Base-by-base conservation (phyloP, 1,284 basidiomycete genomes). In the Sporisorium sorghi region DNA sequence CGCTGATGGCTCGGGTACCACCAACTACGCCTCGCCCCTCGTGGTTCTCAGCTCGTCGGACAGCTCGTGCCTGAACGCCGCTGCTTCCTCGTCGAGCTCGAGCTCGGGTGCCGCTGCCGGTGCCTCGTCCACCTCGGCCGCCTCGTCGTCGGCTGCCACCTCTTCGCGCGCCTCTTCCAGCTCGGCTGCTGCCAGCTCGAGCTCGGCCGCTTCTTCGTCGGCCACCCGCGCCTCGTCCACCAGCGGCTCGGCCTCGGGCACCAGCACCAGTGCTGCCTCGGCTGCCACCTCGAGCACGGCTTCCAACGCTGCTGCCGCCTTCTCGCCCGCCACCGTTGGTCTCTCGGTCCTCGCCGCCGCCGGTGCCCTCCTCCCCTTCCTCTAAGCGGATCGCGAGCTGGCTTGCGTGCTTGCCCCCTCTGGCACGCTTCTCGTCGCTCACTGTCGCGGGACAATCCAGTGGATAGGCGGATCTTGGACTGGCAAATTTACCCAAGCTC, bases 1-100 rank as follows among this genome's bases (percentile, higher is more conserved):
- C 49, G 66, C 68, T 50, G 83, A 85, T 58, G 75, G 61, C 50
- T 71, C 51, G 19, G 84, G 83, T 55, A 39, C 49, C 23, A 53
- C 65, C 63, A 72, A 67, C 72, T 77, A 77, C 59, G 56, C 73
- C 21, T 68, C 64, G 23, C 72, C 57, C 28, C 47, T 70, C 49
- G 63, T 61, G 28, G 55, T 77, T 33, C 58, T 68, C 12, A 11
- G 51, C 47, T 62, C 63, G 19, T 57, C 65, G 39, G 61, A 72
- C 68, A 66, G 37, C 58, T 62, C 73, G 49, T 75, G 73, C 73
- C 46, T 76, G 40, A 58, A 51, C 70, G 61, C 35, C 30, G 46
- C 44, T 19, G 48, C 65, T 37, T 55, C 54, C 17, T 53, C 42
- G 55, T 50, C 57, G 30, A 26, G 53, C 50, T 56, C 55, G 28